Evolutionary conservation across 177 flowering plant species (phyloP).

Genomic region (Telopea speciosissima): DNA sequence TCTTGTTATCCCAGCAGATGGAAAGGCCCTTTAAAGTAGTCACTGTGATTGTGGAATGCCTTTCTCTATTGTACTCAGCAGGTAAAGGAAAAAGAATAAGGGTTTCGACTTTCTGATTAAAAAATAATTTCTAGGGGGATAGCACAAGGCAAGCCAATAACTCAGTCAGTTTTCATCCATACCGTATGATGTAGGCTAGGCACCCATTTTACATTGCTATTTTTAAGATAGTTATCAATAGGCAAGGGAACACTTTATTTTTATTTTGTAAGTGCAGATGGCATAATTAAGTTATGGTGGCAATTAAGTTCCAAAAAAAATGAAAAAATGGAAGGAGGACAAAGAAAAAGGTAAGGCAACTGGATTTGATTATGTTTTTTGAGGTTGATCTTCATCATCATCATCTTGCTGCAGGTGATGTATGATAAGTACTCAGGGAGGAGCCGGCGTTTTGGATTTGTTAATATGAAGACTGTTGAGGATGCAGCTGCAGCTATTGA

Average conservation of each 20-base stretch:
- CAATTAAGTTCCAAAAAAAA: too few relatives aligned
- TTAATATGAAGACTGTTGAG: slow-evolving; percentile 80
- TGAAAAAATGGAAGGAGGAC: background rate
- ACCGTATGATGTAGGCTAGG: background rate
- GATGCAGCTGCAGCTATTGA: slow-evolving; percentile 77
- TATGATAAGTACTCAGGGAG: slow-evolving; percentile 80
- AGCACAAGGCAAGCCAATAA: too few relatives aligned
- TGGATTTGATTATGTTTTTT: slow-evolving; percentile 5
- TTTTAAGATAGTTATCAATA: too few relatives aligned
- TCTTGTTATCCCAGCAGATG: too few relatives aligned
- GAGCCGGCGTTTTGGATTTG: slow-evolving; percentile 93
- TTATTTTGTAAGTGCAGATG: too few relatives aligned
- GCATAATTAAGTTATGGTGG: background rate
- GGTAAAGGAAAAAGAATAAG: background rate
- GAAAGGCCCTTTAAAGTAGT: too few relatives aligned
- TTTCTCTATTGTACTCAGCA: too few relatives aligned
- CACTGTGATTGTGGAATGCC: too few relatives aligned
- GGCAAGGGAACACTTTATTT: background rate
- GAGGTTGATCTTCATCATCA: background rate
- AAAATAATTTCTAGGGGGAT: background rate
- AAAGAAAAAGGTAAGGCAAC: background rate
- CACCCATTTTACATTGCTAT: background rate
- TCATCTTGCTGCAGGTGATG: slow-evolving; percentile 52
- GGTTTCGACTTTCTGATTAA: background rate
- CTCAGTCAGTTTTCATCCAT: too few relatives aligned